A percentile compares a stretch with the other conserved stretches of the same genome.
Evolutionary conservation across 805 yeast genomes (phyloP).

Genomic region (Yarrowia sp.): DNA sequence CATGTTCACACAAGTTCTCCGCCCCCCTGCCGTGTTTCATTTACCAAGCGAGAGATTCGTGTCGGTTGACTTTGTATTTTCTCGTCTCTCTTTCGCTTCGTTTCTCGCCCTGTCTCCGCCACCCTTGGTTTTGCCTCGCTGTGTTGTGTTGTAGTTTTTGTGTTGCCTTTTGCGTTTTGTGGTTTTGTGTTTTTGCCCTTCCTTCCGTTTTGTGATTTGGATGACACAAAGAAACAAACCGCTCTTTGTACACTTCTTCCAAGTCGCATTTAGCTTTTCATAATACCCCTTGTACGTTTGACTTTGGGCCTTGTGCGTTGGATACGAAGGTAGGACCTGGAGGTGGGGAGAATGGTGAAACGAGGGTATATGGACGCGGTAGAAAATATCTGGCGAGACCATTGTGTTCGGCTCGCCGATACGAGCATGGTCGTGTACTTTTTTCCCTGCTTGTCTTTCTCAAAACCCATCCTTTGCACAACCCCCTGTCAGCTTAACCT

Average conservation of each 20-base stretch:
- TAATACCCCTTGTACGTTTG: constrained; percentile 34
- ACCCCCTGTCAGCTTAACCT: constrained; percentile 32
- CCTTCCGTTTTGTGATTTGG: constrained; percentile 1
- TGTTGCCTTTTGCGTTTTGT: constrained; percentile 7
- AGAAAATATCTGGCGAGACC: background rate
- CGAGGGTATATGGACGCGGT: background rate
- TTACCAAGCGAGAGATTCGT: background rate
- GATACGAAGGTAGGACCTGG: constrained; percentile 35
- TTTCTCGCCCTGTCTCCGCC: constrained; percentile 24
- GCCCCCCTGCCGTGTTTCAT: constrained; percentile 5
- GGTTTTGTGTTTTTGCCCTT: constrained; percentile 4
- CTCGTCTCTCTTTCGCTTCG: constrained; percentile 10
- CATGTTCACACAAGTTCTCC: no score
- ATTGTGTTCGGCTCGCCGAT: background rate
- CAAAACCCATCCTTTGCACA: background rate
- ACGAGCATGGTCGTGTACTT: background rate
- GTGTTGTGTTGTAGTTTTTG: constrained; percentile 4
- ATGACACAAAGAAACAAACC: constrained; percentile 12
- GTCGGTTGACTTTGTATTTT: background rate
- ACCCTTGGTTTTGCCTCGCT: constrained; percentile 8
- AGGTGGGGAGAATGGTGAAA: constrained; percentile 17
- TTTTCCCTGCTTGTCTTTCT: background rate
- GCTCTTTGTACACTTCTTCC: constrained; percentile 22
- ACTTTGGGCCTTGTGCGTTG: constrained; percentile 36
- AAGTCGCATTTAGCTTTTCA: constrained; percentile 18